These are phyloP conservation scores for Tricladium varicosporioides DNA, from an alignment of 2,329 filamentous ascomycete genomes.

Conservation along the genomic window DNA sequence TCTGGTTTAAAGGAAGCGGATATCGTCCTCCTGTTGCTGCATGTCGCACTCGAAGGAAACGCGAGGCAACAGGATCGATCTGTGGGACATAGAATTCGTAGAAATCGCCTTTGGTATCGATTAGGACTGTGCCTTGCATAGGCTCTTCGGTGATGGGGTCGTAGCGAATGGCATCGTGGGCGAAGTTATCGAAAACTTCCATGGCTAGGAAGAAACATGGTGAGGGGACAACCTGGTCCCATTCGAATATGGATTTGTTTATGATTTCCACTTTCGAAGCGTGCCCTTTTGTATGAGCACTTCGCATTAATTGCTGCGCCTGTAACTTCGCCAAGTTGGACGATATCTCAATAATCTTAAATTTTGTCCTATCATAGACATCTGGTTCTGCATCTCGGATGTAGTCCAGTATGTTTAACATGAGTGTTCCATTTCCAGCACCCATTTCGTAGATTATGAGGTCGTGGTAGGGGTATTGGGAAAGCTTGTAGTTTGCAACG, in stretches of 20 bases:
- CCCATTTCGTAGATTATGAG: slow-evolving; percentile 99
- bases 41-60: slow-evolving; percentile 82
- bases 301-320: slow-evolving; percentile 63
- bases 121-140: slow-evolving; percentile 83
- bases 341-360: slow-evolving; percentile 95
- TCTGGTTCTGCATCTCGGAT: slow-evolving; percentile 86
- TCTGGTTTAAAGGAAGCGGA: slow-evolving; percentile 56
- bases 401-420: slow-evolving; percentile 97
- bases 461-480: slow-evolving; percentile 92
- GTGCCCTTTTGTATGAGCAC: slow-evolving; percentile 71
- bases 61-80: slow-evolving; percentile 77
- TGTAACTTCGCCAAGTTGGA: slow-evolving; percentile 77
- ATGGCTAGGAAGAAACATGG: slow-evolving; percentile 98
- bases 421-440: slow-evolving; percentile 92
- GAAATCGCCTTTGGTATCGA: slow-evolving; percentile 84
- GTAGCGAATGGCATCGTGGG: slow-evolving; percentile 92
- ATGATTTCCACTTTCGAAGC: slow-evolving; percentile 86
- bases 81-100: slow-evolving; percentile 86
- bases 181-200: slow-evolving; percentile 98
- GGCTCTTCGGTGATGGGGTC: slow-evolving; percentile 77
- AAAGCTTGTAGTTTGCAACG: slow-evolving; percentile 92
- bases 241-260: slow-evolving; percentile 93
- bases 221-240: slow-evolving; percentile 80
- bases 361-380: slow-evolving; percentile 91
- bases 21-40: slow-evolving; percentile 67